Evolutionary conservation across 805 yeast genomes (phyloP).

Genomic region (Metschnikowia orientalis): DNA sequence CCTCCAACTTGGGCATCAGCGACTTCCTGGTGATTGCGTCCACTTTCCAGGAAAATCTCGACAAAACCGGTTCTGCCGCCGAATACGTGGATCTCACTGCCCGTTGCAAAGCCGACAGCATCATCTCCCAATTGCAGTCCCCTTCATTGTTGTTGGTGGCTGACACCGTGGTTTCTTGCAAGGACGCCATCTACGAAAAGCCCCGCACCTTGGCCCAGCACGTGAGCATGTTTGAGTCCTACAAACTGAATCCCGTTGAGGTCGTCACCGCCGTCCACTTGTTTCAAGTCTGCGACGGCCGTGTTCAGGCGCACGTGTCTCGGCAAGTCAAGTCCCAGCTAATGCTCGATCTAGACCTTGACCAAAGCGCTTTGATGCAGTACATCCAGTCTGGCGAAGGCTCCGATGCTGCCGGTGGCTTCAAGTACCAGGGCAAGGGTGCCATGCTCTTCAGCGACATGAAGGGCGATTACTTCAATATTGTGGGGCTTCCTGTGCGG

Average conservation of each 20-base stretch:
- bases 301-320: slow-evolving; percentile 1
- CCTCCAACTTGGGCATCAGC: slow-evolving; percentile 47
- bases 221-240: slow-evolving; percentile 25
- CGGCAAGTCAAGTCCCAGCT: slow-evolving; percentile 36
- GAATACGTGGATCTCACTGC: slow-evolving; percentile 72
- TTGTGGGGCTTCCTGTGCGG: slow-evolving; percentile 75
- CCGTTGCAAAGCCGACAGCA: slow-evolving; percentile 58
- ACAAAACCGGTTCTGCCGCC: slow-evolving; percentile 45
- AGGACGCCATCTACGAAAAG: slow-evolving; percentile 69
- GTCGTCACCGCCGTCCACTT: slow-evolving; percentile 36
- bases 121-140: slow-evolving; percentile 40
- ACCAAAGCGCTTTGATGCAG: slow-evolving; percentile 51
- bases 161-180: slow-evolving; percentile 69
- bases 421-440: slow-evolving; percentile 73
- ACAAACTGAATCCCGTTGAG: slow-evolving; percentile 20
- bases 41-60: slow-evolving; percentile 70
- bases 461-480: slow-evolving; percentile 79
- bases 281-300: slow-evolving; percentile 15
- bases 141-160: slow-evolving; percentile 49
- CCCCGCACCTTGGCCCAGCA: slow-evolving; percentile 45
- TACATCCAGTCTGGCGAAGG: slow-evolving; percentile 78
- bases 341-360: slow-evolving; percentile 44
- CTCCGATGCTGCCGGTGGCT: slow-evolving; percentile 85
- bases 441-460: slow-evolving; percentile 58
- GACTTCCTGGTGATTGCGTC: slow-evolving; percentile 50